Base-by-base conservation (phyloP, 23 red algal species). In the Pyropia yezoensis region DNA sequence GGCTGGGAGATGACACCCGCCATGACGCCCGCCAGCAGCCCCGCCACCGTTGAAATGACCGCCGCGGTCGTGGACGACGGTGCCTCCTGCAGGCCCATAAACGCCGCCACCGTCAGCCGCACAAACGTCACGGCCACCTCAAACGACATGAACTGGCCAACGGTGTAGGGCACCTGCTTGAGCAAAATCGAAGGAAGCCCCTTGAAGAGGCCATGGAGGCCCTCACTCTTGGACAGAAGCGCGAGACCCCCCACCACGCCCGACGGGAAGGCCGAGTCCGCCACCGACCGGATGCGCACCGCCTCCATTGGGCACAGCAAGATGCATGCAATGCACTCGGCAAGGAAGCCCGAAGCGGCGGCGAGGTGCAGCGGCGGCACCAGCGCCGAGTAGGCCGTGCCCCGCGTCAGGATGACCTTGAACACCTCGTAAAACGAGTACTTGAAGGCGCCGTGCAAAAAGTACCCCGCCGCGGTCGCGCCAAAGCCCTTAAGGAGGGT, bases 401-500 rank as follows among this genome's bases (percentile, higher is more conserved):
- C 72, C 7, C 62, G 3, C n/a, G 76, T 63, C 32, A 76, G 57
- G 18, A 83, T 24, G 25, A 91, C 69, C 26, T 82, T 96, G 57
- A 96, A 87, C 27, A 82, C 28, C 61, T 96, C 91, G 63, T 89
- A 96, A 32, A 75, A 87, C 26, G 91, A 87, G 70, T 89, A 96
- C 70, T 96, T 96, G 82, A 96, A 81, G 7, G 75, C 91, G 45
- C 91, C 91, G 51, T 96, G 91, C 34, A 96, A 30, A 75, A 96
- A 88, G 59, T 96, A 96, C 12, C 91, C 91, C 20, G 67, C 27
- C 23, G 91, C 91, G 12, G 91, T 96, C 51, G 91, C 91, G 57
- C 77, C 85, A n/a, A 96, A 67, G 20, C 91, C 91, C 75, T 95
- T 76, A 26, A 96, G 69, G n/a, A 96, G 62, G 18, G 83, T 83